phyloP scores from a whole-genome alignment of 2,329 filamentous ascomycete genomes.

The Claviceps purpurea region DNA sequence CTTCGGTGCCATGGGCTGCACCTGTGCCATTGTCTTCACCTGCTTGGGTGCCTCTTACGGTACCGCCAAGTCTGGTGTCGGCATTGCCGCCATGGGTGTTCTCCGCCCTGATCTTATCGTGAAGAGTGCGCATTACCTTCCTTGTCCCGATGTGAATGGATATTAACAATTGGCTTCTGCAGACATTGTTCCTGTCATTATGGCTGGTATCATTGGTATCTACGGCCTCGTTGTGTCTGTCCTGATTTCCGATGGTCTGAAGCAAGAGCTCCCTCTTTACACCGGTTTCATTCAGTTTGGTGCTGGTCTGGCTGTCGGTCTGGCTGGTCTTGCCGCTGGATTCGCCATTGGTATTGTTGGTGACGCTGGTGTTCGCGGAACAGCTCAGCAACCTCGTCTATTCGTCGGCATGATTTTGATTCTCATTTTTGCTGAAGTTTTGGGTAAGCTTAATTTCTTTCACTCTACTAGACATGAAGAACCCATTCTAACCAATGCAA shows the following conservation, averaged over 20 bases:
- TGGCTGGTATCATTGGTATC: conserved; percentile 99
- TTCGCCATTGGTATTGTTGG: conserved; percentile 82
- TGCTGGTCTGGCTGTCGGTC: conserved; percentile 69
- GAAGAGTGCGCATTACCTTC: conserved; percentile 62
- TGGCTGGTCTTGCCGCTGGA: conserved; percentile 70
- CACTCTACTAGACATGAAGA: neutral
- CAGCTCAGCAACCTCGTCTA: conserved; percentile 69
- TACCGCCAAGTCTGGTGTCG: conserved; percentile 97
- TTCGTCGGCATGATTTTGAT: conserved; percentile 98
- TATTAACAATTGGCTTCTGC: conserved; percentile 9
- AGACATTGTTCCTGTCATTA: conserved; percentile 99
- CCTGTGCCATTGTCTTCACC: conserved; percentile 92
- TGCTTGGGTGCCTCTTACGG: conserved; percentile 95
- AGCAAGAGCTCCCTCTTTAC: conserved; percentile 60
- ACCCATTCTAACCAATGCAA: conserved; percentile 12
- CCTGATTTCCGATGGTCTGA: conserved; percentile 68
- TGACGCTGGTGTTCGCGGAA: conserved; percentile 79
- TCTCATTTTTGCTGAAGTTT: conserved; percentile 98
- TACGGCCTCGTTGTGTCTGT: conserved; percentile 85
- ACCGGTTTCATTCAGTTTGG: conserved; percentile 78
- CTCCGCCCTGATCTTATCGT: conserved; percentile 95
- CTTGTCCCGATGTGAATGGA: neutral
- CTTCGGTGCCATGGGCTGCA: conserved; percentile 96
- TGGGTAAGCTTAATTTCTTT: conserved; percentile 51
- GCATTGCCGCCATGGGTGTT: conserved; percentile 97